These are phyloP conservation scores for Bimuria novae-zelandiae DNA, from an alignment of 2,329 filamentous ascomycete species.

Conservation along the genomic window DNA sequence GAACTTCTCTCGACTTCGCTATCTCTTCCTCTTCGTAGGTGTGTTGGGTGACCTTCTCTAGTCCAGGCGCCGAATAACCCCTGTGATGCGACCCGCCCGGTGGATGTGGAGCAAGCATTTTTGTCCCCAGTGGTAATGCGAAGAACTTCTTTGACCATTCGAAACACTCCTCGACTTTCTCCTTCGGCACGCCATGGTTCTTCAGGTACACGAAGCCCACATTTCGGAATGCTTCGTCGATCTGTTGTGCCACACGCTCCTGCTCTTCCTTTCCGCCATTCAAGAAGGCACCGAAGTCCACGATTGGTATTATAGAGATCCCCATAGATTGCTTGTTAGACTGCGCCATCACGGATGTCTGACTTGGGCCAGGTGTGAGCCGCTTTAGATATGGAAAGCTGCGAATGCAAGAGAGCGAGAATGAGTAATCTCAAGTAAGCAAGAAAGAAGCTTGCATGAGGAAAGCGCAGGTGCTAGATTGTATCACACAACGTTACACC, in stretches of 20 bases:
- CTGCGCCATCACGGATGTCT: not conserved
- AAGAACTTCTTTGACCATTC: slow-evolving; percentile 45
- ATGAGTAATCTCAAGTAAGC: not conserved
- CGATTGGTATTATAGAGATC: slow-evolving; percentile 28
- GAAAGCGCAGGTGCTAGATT: not conserved
- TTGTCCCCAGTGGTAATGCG: slow-evolving; percentile 38
- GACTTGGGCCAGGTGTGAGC: too few relatives aligned
- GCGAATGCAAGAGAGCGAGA: not conserved
- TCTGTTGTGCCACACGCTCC: slow-evolving; percentile 32
- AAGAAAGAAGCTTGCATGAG: not conserved
- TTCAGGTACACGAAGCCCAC: slow-evolving; percentile 51
- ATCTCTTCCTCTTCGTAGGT: slow-evolving; percentile 27
- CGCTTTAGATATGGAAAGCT: too few relatives aligned
- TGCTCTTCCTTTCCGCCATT: slow-evolving; percentile 21
- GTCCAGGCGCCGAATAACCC: slow-evolving; percentile 45
- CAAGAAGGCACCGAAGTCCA: slow-evolving; percentile 35
- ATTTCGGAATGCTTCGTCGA: slow-evolving; percentile 45
- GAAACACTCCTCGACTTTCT: slow-evolving; percentile 36
- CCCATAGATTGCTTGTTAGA: not conserved
- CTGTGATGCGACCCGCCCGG: slow-evolving; percentile 45
- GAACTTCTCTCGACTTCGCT: slow-evolving; percentile 23
- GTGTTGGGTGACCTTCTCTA: slow-evolving; percentile 44
- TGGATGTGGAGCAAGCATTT: slow-evolving; percentile 48
- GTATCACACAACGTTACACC: not conserved
- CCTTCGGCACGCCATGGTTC: slow-evolving; percentile 43